Conservation (phyloP, 345 rosid species). For the Noccaea bulbosa region DNA sequence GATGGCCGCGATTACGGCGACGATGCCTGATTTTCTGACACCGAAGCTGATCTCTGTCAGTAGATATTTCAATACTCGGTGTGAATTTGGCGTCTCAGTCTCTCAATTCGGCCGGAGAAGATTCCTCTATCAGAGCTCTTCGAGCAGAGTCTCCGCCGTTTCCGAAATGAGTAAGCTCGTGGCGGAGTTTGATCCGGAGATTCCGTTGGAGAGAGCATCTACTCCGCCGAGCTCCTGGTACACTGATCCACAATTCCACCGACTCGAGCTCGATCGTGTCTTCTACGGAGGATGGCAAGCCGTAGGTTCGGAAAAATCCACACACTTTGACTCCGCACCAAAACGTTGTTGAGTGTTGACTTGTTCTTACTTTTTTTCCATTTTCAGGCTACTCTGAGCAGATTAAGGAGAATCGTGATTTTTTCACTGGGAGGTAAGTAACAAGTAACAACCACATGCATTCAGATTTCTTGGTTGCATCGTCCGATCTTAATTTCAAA, state of each 20-base stretch:
- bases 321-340: not conserved
- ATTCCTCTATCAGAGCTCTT: not conserved
- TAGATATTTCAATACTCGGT: not conserved
- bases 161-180: slow-evolving; percentile 39
- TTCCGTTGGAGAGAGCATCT: slow-evolving; percentile 68
- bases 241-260: slow-evolving; percentile 61
- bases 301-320: slow-evolving; percentile 52
- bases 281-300: slow-evolving; percentile 89
- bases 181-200: slow-evolving; percentile 59
- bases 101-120: slow-evolving; percentile 19
- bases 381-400: slow-evolving; percentile 68
- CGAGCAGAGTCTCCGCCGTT: slow-evolving; percentile 28
- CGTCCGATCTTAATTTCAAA: not conserved
- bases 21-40: not conserved
- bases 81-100: not conserved
- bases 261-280: slow-evolving; percentile 65
- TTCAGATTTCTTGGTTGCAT: not conserved
- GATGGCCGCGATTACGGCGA: not conserved
- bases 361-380: not conserved
- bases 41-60: slow-evolving; percentile 2
- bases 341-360: not conserved
- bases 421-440: slow-evolving; percentile 77
- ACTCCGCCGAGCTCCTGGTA: slow-evolving; percentile 94
- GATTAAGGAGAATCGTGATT: slow-evolving; percentile 65
- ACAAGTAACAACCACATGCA: not conserved